Evolutionary conservation across 768 basidiomycete genomes (phyloP).

Genomic region (Cubamyces sp.): DNA sequence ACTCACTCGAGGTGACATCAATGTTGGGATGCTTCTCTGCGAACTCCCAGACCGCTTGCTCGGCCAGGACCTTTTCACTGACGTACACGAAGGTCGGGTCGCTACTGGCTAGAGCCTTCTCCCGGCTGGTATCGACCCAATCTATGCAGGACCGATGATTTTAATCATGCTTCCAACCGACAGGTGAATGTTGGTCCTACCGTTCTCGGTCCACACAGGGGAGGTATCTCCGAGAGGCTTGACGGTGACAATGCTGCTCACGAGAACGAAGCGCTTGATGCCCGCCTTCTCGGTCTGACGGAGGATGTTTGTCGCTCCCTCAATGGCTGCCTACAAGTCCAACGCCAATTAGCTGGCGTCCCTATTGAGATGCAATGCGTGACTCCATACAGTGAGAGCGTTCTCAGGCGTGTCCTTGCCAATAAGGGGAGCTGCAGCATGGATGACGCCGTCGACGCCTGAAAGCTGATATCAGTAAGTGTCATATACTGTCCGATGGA

Average conservation of each 20-base stretch:
- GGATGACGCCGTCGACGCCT: conserved; percentile 27
- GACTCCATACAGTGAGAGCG: conserved; percentile 11
- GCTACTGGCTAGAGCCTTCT: conserved; percentile 26
- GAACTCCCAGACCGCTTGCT: conserved; percentile 34
- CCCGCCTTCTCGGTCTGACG: conserved; percentile 44
- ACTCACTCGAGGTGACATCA: conserved; percentile 31
- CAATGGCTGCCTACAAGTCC: conserved; percentile 21
- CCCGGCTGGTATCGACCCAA: conserved; percentile 31
- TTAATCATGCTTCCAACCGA: not conserved
- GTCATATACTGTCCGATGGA: not conserved
- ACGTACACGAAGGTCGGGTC: conserved; percentile 20
- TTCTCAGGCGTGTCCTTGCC: conserved; percentile 7
- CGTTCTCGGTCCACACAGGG: conserved; percentile 9
- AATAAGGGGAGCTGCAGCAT: conserved; percentile 18
- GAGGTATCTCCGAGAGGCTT: not conserved
- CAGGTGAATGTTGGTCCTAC: not conserved
- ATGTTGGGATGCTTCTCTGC: conserved; percentile 31
- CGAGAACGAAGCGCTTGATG: conserved; percentile 50
- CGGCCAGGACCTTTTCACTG: conserved; percentile 37
- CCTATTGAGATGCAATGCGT: no score
- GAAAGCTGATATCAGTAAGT: not conserved
- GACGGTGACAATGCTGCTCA: conserved; percentile 32
- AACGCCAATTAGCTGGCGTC: not conserved
- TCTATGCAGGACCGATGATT: not conserved
- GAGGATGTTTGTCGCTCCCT: conserved; percentile 39